phyloP scores from a whole-genome alignment of 768 basidiomycete genomes.

The Mycena olivaceomarginata region DNA sequence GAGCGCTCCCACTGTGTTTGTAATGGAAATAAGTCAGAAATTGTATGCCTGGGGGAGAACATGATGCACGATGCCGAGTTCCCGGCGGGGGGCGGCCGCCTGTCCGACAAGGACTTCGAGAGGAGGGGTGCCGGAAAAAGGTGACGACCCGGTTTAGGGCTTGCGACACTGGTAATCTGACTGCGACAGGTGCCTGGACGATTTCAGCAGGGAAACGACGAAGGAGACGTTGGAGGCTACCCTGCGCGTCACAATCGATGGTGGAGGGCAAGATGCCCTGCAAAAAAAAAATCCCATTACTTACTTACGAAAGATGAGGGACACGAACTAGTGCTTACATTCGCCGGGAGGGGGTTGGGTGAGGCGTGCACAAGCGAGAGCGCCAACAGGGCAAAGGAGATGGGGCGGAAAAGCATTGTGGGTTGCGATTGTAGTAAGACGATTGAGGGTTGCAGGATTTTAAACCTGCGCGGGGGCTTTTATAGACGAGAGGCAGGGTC shows the following conservation, averaged over 20 bases:
- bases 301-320: slow-evolving; percentile 8
- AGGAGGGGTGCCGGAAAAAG: slow-evolving; percentile 16
- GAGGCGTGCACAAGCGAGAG: slow-evolving; percentile 18
- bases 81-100: slow-evolving; percentile 20
- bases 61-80: slow-evolving; percentile 21
- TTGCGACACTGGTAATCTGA: slow-evolving; percentile 17
- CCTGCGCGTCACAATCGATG: slow-evolving; percentile 16
- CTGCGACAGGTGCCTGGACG: slow-evolving; percentile 13
- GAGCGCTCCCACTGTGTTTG: slow-evolving; percentile 25
- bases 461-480: neutral
- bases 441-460: neutral
- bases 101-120: slow-evolving; percentile 23
- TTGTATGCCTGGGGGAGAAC: neutral
- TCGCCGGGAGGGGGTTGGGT: slow-evolving; percentile 14
- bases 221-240: slow-evolving; percentile 7
- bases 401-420: slow-evolving; percentile 15
- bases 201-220: neutral
- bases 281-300: slow-evolving; percentile 12
- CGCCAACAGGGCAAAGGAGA: slow-evolving; percentile 22
- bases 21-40: slow-evolving; percentile 7
- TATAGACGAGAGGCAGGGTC: slow-evolving; percentile 6
- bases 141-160: slow-evolving; percentile 17
- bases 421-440: neutral
- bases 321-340: slow-evolving; percentile 14
- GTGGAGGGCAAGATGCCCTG: slow-evolving; percentile 20